Evolutionary conservation across 768 basidiomycete genomes (phyloP), one percentile per base, ranked within the genome.

Genomic region (Leccinum boreale): DNA sequence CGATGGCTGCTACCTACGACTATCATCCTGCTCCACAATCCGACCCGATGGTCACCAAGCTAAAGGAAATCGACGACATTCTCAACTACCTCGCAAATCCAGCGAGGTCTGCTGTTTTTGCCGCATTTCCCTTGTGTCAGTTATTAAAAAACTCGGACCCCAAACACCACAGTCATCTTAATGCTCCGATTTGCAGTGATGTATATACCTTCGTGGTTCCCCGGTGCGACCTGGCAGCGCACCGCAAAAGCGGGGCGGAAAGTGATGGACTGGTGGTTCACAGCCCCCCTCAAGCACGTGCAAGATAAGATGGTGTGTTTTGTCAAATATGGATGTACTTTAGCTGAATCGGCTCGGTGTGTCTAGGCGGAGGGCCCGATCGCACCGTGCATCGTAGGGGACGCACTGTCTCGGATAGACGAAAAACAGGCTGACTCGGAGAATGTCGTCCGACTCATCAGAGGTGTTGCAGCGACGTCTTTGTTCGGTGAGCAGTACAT

Each of bases 1-100:
- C 58, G 11, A 59, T 59, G 55, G 58, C 55, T 19, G 58, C 55
- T 12, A 59, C 58, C 23, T 57, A 57, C 4, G 58, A 57, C 29
- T 57, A 59, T 24, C 58, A 59, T 19, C 55, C 46, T 14, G 55
- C 50, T 26, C 55, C 55, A 0, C 55, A 45, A 24, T 51, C 56
- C 36, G 58, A 59, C 19, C 58, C 58, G 50, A 57, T 59, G 58
- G 58, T 59, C 10, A 28, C 33, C 23, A 59, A 57, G 19, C 21
- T 59, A 28, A 52, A 47, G 11, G 23, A 57, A 2, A 46, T 59
- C n/a, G 51, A 51, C 1, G 50, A 14, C 3, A 36, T 51, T 19
- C 35, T 35, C 24, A 39, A 52, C n/a, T 29, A 50, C 9, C 46
- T 59, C 9, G 5, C 57, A 11, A 45, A 46, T 3, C 58, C 56